These are phyloP conservation scores for Aspergillus taichungensis DNA, from an alignment of 495 filamentous ascomycete species.

Conservation along the genomic window DNA sequence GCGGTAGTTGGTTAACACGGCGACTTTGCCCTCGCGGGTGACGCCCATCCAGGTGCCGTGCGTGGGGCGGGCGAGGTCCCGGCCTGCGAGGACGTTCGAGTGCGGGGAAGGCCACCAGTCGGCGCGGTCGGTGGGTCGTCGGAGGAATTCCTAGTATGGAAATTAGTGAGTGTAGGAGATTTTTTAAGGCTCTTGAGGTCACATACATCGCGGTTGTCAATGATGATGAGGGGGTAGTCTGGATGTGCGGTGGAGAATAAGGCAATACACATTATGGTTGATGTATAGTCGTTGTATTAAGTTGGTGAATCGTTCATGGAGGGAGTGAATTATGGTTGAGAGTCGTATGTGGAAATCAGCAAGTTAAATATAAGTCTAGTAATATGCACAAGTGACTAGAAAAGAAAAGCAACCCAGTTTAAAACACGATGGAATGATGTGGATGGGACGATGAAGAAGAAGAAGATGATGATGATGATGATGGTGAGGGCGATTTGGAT, in stretches of 20 bases:
- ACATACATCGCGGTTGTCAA: slow-evolving; percentile 85
- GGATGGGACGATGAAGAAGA: no score
- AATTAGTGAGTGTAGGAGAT: slow-evolving; percentile 3
- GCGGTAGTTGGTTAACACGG: slow-evolving; percentile 90
- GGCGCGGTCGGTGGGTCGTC: slow-evolving; percentile 73
- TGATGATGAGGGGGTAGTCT: slow-evolving; percentile 75
- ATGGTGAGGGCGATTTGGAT: no score
- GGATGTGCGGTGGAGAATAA: slow-evolving; percentile 87
- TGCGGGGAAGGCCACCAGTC: slow-evolving; percentile 71
- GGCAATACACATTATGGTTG: slow-evolving; percentile 74
- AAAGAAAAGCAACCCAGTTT: no score
- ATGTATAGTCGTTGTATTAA: no score
- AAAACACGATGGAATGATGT: no score
- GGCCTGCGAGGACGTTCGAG: slow-evolving; percentile 54
- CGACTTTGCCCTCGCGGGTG: slow-evolving; percentile 73
- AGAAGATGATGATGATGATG: no score
- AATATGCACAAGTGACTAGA: no score
- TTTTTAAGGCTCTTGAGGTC: background rate
- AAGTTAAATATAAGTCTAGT: no score
- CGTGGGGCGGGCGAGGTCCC: slow-evolving; percentile 55
- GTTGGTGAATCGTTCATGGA: no score
- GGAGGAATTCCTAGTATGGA: slow-evolving; percentile 64
- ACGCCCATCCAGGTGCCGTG: slow-evolving; percentile 93
- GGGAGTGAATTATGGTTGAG: no score
- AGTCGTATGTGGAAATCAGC: no score